These are phyloP conservation scores for Yarrowia divulgata DNA, from an alignment of 805 yeast species.

Conservation along the genomic window DNA sequence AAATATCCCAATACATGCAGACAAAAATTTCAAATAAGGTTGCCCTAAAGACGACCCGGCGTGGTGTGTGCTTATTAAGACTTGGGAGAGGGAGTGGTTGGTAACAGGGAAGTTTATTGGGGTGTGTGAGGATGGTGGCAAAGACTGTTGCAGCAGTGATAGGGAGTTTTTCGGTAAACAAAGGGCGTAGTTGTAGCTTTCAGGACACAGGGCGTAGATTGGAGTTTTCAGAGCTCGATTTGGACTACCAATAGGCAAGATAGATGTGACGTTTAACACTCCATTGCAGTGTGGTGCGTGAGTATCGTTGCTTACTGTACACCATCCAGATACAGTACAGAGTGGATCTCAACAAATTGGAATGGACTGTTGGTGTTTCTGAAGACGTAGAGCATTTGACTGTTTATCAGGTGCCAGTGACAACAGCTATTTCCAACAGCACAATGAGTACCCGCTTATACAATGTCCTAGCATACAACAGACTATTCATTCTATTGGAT, in stretches of 20 bases:
- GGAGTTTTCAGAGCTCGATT: background rate
- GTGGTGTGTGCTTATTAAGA: constrained; percentile 7
- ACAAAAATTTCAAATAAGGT: constrained; percentile 39
- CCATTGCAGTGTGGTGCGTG: no score
- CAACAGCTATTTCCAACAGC: no score
- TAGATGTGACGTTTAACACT: background rate
- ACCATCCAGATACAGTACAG: background rate
- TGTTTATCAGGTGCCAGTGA: no score
- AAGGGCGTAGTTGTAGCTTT: no score
- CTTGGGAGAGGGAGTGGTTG: constrained; percentile 9
- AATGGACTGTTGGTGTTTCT: no score
- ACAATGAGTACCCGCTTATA: no score
- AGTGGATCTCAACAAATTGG: background rate
- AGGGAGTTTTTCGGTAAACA: no score
- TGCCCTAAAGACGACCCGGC: constrained; percentile 24
- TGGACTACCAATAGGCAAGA: background rate
- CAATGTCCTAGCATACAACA: no score
- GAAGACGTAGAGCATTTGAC: no score
- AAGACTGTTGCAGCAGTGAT: background rate
- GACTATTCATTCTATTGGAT: no score
- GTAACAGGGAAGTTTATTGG: background rate
- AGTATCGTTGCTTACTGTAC: background rate
- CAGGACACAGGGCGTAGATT: background rate
- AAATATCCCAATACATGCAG: constrained; percentile 16
- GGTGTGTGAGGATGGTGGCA: background rate